Evolutionary conservation across 164 flowering plant species (phyloP), one percentile per base, ranked within the genome.

Genomic region (Sedum album): DNA sequence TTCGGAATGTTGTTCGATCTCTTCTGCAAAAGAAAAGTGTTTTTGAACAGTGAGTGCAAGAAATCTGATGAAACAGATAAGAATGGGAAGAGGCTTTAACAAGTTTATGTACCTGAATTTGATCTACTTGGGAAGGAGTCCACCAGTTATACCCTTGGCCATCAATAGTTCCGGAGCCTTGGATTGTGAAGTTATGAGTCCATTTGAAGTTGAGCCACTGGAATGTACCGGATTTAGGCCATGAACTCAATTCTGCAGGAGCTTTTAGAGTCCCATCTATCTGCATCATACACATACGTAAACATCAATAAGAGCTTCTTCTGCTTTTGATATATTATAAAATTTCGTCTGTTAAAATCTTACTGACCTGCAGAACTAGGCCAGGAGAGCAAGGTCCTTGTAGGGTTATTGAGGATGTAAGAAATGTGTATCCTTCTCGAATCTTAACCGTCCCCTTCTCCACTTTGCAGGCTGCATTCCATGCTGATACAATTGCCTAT

Each of bases 191-290:
- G 55, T 88, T 82, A 9, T 83, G 78, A 20, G 87, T 64, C 94
- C 93, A 88, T 76, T 88, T 90, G 78, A 92, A 82, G 70, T 89
- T 89, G 25, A 92, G 69, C 97, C 96, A 92, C 48, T 91, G 97
- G 71, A 73, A 84, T 66, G 85, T 72, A 44, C 77, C 81, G 42
- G 82, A 81, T 69, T 84, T 83, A 30, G 82, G 74, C 96, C 96
- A 88, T 17, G 88, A 75, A 46, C 78, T 73, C 4, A 81, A 71
- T 60, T 81, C 70, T 57, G 86, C 78, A 69, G 90, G 90, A 65
- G 93, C 96, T 63, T 85, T 74, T 5, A 92, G 46, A 64, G 75
- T 81, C 65, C 97, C 97, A 81, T 92, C 94, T 44, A 92, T 82
- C 96, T 91, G 90, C 71, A 70, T 35, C 4, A 66, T 73, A n/a